Conservation (phyloP, 179 eudicot species). For the Spinacia oleracea region DNA sequence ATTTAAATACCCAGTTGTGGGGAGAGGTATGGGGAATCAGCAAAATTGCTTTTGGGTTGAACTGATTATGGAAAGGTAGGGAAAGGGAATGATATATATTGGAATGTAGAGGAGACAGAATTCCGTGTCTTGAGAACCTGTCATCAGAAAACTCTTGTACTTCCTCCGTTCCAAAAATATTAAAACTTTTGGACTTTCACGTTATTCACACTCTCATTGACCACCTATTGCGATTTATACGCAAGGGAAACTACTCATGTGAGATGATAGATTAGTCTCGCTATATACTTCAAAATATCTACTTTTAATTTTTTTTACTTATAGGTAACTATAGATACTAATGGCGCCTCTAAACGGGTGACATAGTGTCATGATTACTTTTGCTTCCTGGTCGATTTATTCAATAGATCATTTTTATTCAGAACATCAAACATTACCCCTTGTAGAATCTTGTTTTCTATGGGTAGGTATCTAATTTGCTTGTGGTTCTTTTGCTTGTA, state of each 20-base stretch:
- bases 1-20: too few species aligned
- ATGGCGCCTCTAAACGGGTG: not conserved
- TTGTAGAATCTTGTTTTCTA: not conserved
- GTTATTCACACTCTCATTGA: too few species aligned
- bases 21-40: not conserved
- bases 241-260: too few species aligned
- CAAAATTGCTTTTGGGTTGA: not conserved
- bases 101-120: not conserved
- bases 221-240: too few species aligned
- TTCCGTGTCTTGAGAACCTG: not conserved
- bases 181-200: too few species aligned
- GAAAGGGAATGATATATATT: not conserved
- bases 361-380: too few species aligned
- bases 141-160: not conserved
- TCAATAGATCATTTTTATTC: not conserved
- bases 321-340: too few species aligned
- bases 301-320: too few species aligned
- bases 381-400: not conserved
- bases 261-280: too few species aligned
- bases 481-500: constrained; percentile 20
- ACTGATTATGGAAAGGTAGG: not conserved
- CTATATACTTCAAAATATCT: too few species aligned
- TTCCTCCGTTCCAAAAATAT: too few species aligned
- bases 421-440: not conserved
- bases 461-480: constrained; percentile 2